phyloP scores from a whole-genome alignment of 2,329 filamentous ascomycete genomes.

The Annulohypoxylon truncatum region DNA sequence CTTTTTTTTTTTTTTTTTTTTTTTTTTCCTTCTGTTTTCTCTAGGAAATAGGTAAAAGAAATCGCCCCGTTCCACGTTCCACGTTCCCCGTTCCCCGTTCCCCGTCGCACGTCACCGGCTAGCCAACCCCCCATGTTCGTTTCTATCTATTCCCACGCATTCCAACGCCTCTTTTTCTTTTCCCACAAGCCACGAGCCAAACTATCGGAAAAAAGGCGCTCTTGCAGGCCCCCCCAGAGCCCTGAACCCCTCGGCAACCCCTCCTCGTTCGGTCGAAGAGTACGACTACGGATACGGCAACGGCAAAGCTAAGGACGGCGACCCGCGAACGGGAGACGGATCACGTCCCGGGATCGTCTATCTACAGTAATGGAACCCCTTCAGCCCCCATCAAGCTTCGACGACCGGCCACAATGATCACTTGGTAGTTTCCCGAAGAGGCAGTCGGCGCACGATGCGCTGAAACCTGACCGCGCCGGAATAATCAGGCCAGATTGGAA shows the following conservation, averaged over 20 bases:
- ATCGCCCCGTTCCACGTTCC: slow-evolving; percentile 23
- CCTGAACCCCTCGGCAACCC: slow-evolving; percentile 20
- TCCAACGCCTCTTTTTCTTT: slow-evolving; percentile 8
- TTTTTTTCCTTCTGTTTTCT: not conserved
- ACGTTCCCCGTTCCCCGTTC: no score
- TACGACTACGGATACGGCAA: slow-evolving; percentile 34
- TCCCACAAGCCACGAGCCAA: slow-evolving; percentile 37
- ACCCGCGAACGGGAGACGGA: slow-evolving; percentile 37
- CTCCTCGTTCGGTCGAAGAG: slow-evolving; percentile 28
- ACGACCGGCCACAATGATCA: slow-evolving; percentile 22
- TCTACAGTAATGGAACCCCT: slow-evolving; percentile 30
- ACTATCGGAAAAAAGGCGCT: slow-evolving; percentile 37
- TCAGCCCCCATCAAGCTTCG: slow-evolving; percentile 36
- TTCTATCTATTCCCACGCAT: not conserved
- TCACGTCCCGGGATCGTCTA: slow-evolving; percentile 35
- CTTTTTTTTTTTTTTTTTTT: slow-evolving; percentile 6
- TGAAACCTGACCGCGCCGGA: slow-evolving; percentile 39
- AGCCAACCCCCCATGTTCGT: slow-evolving; percentile 19
- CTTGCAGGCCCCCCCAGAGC: slow-evolving; percentile 9
- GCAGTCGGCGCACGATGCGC: slow-evolving; percentile 39
- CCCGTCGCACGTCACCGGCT: slow-evolving; percentile 25
- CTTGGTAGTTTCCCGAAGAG: slow-evolving; percentile 39
- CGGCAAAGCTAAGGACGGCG: slow-evolving; percentile 32
- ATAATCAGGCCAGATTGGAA: slow-evolving; percentile 36
- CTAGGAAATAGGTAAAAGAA: not conserved